Percentiles rank a stretch among this genome's conserved stretches.
Conservation (phyloP, 371 early-diverging fungal genomes). For the Saksenaea oblongispora region DNA sequence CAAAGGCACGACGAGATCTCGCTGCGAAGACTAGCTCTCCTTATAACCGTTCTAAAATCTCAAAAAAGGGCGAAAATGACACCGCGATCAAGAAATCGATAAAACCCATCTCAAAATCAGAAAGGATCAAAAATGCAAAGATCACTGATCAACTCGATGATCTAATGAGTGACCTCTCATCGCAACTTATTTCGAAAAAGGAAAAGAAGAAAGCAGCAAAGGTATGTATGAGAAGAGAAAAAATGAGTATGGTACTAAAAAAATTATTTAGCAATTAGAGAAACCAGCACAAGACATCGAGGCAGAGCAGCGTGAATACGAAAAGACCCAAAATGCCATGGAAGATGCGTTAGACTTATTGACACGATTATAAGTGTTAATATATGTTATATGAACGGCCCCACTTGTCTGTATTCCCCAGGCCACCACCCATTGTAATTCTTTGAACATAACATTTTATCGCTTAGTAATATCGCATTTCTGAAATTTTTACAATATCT, state of each 20-base stretch:
- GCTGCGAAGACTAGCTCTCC: background rate
- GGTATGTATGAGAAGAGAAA: slow-evolving; percentile 15
- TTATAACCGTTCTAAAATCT: background rate
- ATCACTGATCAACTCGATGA: slow-evolving; percentile 40
- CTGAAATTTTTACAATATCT: too few species aligned
- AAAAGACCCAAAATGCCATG: slow-evolving; percentile 47
- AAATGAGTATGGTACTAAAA: background rate
- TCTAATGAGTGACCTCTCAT: slow-evolving; percentile 33
- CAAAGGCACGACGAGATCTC: background rate
- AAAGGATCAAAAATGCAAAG: slow-evolving; percentile 18
- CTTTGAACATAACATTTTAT: too few species aligned
- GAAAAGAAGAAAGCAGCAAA: slow-evolving; percentile 29
- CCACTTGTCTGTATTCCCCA: background rate
- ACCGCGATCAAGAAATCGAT: background rate
- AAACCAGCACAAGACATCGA: slow-evolving; percentile 16
- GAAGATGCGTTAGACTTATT: slow-evolving; percentile 45
- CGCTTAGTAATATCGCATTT: too few species aligned
- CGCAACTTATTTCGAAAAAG: slow-evolving; percentile 27
- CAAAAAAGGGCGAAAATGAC: background rate
- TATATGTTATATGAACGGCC: too few species aligned
- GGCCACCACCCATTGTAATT: background rate
- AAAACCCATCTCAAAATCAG: slow-evolving; percentile 7
- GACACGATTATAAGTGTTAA: slow-evolving; percentile 27
- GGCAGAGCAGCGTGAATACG: slow-evolving; percentile 40
- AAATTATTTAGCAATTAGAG: background rate